These are phyloP conservation scores for Helianthus annuus DNA, from an alignment of 129 eudicot genomes.

Conservation along the genomic window DNA sequence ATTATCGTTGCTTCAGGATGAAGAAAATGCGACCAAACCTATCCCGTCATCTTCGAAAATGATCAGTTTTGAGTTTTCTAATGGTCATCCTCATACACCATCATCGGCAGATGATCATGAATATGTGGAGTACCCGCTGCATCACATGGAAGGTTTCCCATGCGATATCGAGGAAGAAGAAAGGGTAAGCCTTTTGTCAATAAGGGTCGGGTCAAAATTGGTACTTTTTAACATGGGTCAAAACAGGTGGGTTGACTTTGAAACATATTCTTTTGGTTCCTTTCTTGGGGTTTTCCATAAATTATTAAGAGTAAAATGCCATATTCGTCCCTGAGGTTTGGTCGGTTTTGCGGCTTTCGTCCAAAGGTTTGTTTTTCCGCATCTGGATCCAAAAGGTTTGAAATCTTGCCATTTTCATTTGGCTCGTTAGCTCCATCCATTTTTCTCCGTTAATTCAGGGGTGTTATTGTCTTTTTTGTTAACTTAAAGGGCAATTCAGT, in stretches of 20 bases:
- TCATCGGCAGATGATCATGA: constrained; percentile 67
- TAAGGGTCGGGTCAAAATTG: neutral
- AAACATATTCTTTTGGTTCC: neutral
- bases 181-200: constrained; percentile 49
- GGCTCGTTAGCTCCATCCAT: no score
- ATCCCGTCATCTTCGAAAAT: constrained; percentile 71
- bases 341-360: no score
- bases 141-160: constrained; percentile 68
- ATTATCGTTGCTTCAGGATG: constrained; percentile 54
- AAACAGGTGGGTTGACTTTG: neutral
- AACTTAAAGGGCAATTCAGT: no score
- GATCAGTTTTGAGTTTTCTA: constrained; percentile 78
- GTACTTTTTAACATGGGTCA: neutral
- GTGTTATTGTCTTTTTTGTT: no score
- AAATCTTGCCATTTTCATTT: no score
- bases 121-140: constrained; percentile 84
- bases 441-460: no score
- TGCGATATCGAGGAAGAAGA: constrained; percentile 86
- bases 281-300: neutral
- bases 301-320: neutral
- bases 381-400: no score
- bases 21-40: constrained; percentile 46
- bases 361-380: no score
- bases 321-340: no score
- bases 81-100: constrained; percentile 55